phyloP scores from a whole-genome alignment of 371 early-diverging fungal species.

The Gilbertella persicaria region DNA sequence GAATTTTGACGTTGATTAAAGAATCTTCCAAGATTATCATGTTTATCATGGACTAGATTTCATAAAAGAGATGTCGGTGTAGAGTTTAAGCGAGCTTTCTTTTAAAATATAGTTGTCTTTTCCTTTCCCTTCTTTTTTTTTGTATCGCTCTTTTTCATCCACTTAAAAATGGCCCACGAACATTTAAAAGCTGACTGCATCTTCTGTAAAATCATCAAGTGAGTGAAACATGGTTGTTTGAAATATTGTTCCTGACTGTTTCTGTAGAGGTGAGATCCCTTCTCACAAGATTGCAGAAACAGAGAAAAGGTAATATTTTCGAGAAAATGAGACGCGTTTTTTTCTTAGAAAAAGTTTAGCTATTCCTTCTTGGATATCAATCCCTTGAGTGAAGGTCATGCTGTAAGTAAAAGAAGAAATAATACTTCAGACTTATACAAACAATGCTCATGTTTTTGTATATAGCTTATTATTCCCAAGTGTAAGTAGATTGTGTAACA shows the following conservation, averaged over 20 bases:
- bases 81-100: too few relatives aligned
- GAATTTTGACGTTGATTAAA: too few relatives aligned
- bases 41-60: too few relatives aligned
- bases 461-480: slow-evolving; percentile 84
- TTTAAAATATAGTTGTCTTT: too few relatives aligned
- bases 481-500: slow-evolving; percentile 44
- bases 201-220: slow-evolving; percentile 90
- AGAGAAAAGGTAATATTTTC: slow-evolving; percentile 56
- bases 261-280: slow-evolving; percentile 77
- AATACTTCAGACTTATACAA: neutral
- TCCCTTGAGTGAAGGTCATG: slow-evolving; percentile 81
- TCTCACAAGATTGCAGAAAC: slow-evolving; percentile 83
- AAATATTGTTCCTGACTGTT: neutral
- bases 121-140: neutral
- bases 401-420: slow-evolving; percentile 50
- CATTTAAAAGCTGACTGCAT: slow-evolving; percentile 67
- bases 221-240: neutral
- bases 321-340: neutral
- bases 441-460: neutral
- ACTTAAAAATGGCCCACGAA: slow-evolving; percentile 12
- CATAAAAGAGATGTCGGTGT: too few relatives aligned
- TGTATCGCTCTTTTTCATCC: neutral
- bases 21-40: too few relatives aligned
- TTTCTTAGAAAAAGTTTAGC: slow-evolving; percentile 20
- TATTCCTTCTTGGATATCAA: slow-evolving; percentile 77